phyloP scores from a whole-genome alignment of 2,329 filamentous ascomycete species.

The Microdochium nivale region DNA sequence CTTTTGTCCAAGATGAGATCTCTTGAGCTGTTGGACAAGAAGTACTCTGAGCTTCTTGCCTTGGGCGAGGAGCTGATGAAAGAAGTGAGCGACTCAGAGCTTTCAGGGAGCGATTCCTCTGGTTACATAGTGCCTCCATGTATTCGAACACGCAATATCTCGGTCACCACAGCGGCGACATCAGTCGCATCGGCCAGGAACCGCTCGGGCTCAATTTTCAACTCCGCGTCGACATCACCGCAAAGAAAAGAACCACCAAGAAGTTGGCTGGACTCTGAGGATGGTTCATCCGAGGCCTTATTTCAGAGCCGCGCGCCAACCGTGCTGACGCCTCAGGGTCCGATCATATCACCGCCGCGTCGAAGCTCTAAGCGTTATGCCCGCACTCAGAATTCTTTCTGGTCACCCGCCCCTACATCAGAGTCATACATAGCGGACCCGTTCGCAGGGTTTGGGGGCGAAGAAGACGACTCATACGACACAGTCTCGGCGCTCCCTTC shows the following conservation, averaged over 20 bases:
- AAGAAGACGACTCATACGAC: not conserved
- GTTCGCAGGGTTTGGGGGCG: not conserved
- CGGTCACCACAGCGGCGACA: constrained; percentile 29
- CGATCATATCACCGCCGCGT: not conserved
- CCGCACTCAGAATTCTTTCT: not conserved
- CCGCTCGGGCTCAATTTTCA: constrained; percentile 13
- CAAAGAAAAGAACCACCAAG: constrained; percentile 11
- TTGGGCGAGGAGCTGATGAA: constrained; percentile 9
- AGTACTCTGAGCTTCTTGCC: constrained; percentile 14
- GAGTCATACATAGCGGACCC: not conserved
- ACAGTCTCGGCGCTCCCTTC: not conserved
- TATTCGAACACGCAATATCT: constrained; percentile 24
- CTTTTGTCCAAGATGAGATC: constrained; percentile 12
- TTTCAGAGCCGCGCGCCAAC: not conserved
- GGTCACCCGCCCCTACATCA: not conserved
- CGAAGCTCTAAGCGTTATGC: not conserved
- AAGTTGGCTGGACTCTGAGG: constrained; percentile 22
- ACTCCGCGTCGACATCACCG: constrained; percentile 10
- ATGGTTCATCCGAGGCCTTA: not conserved
- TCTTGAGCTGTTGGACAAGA: constrained; percentile 13
- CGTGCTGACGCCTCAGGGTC: not conserved
- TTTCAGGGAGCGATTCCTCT: constrained; percentile 25
- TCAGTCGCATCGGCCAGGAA: constrained; percentile 26
- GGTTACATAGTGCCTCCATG: constrained; percentile 23
- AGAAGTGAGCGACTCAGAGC: constrained; percentile 18